Evolutionary conservation across 2,329 filamentous ascomycete genomes (phyloP).

Genomic region (Ceratocystis ficicola): DNA sequence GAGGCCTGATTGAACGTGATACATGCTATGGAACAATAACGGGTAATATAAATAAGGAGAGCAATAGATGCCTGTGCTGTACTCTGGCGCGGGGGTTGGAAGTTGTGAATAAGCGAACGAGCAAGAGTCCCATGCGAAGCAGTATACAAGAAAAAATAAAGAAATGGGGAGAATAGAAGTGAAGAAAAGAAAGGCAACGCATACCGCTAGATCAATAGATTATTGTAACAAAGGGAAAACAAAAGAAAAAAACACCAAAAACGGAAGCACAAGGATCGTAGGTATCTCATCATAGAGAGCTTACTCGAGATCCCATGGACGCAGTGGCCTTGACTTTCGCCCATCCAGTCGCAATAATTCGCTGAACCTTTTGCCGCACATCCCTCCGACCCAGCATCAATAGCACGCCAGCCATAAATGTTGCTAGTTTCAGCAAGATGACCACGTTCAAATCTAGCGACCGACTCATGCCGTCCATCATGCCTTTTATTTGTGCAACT

Average conservation of each 20-base stretch:
- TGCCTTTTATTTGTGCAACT: conserved; percentile 39
- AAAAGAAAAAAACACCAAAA: not conserved
- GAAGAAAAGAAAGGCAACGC: not conserved
- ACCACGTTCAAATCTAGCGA: conserved; percentile 46
- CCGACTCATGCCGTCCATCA: conserved; percentile 40
- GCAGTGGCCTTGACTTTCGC: conserved; percentile 71
- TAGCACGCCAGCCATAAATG: conserved; percentile 69
- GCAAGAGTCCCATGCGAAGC: conserved; percentile 9
- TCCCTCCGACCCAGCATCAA: conserved; percentile 63
- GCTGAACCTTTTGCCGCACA: conserved; percentile 60
- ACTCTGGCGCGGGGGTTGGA: not conserved
- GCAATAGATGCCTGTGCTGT: conserved; percentile 7
- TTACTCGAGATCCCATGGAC: conserved; percentile 95
- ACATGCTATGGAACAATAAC: conserved; percentile 16
- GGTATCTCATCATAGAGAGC: conserved; percentile 56
- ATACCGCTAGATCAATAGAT: conserved; percentile 6
- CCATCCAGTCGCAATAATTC: conserved; percentile 59
- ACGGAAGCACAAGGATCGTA: not conserved
- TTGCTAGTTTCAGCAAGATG: conserved; percentile 49
- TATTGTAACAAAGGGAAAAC: conserved; percentile 7
- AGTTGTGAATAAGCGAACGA: not conserved
- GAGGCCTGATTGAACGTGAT: not conserved
- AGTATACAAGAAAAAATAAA: conserved; percentile 17
- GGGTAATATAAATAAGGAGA: conserved; percentile 13
- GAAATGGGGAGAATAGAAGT: not conserved